Percentiles rank a stretch among this genome's conserved stretches.
These are phyloP conservation scores for Abrus precatorius DNA, from an alignment of 306 rosid genomes.

Conservation along the genomic window DNA sequence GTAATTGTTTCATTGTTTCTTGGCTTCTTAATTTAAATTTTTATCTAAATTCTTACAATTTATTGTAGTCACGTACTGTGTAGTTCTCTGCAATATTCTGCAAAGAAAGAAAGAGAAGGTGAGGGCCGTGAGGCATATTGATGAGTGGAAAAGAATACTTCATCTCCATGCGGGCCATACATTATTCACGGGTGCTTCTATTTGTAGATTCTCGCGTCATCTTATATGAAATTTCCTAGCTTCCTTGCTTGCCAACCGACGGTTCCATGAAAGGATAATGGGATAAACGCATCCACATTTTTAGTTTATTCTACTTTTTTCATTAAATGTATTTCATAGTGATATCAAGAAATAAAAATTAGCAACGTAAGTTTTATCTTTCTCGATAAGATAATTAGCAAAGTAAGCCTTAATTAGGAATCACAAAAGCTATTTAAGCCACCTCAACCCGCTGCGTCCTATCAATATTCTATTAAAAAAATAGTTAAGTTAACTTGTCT, in stretches of 20 bases:
- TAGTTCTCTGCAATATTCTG: background rate
- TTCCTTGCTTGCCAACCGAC: background rate
- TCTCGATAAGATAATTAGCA: no score
- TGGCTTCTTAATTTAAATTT: no score
- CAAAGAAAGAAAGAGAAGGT: background rate
- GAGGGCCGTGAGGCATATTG: background rate
- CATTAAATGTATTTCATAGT: no score
- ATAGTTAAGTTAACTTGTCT: no score
- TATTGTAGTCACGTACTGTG: background rate
- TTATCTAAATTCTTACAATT: no score
- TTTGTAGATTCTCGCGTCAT: conserved; percentile 62
- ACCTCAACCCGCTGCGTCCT: no score
- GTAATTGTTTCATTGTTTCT: no score
- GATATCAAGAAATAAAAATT: no score
- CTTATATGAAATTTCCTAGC: conserved; percentile 6
- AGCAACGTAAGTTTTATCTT: no score
- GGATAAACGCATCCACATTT: background rate
- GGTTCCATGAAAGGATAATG: background rate
- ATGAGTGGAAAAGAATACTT: conserved; percentile 54
- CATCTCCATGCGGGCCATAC: conserved; percentile 66
- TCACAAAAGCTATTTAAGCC: no score
- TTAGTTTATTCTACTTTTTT: background rate
- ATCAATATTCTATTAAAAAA: no score
- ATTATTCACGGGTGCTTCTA: conserved; percentile 75
- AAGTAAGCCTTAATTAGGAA: no score